Conservation (phyloP, 768 basidiomycete genomes). For the Paxillus rubicundulus region DNA sequence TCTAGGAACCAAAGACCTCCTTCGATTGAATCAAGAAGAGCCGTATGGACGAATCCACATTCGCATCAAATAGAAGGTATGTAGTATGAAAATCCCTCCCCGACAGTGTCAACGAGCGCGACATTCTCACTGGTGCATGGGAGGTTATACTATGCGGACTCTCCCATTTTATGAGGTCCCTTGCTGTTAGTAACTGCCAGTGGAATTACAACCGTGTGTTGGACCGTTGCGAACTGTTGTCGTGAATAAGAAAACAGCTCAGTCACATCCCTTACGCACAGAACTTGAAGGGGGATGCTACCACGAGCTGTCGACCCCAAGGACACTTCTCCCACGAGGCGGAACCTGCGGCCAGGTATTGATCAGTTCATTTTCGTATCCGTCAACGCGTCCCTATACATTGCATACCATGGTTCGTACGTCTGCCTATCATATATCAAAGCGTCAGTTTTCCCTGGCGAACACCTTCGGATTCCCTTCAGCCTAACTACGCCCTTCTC, state of each 20-base stretch:
- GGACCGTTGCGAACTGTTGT: too few relatives aligned
- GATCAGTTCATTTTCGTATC: too few relatives aligned
- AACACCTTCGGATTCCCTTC: slow-evolving; percentile 28
- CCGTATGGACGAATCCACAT: slow-evolving; percentile 57
- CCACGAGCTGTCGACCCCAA: too few relatives aligned
- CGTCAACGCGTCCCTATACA: too few relatives aligned
- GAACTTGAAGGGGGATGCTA: too few relatives aligned
- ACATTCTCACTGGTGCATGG: neutral
- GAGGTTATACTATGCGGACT: neutral
- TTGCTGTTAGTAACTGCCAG: neutral
- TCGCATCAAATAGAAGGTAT: slow-evolving; percentile 30
- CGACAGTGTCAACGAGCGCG: neutral
- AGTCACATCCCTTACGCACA: too few relatives aligned
- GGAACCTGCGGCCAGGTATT: too few relatives aligned
- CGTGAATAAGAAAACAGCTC: too few relatives aligned
- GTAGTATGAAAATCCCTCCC: neutral
- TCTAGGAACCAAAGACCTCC: slow-evolving; percentile 70
- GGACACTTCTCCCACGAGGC: too few relatives aligned
- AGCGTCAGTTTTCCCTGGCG: slow-evolving; percentile 1
- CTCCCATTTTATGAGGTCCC: neutral
- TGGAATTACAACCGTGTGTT: too few relatives aligned
- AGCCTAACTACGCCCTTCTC: slow-evolving; percentile 32
- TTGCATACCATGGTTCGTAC: too few relatives aligned
- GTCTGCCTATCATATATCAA: too few relatives aligned
- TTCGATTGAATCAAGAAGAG: slow-evolving; percentile 57